Evolutionary conservation across 805 yeast species (phyloP), one percentile per base, ranked within the genome.

Genomic region (Schwanniomyces occidentalis): DNA sequence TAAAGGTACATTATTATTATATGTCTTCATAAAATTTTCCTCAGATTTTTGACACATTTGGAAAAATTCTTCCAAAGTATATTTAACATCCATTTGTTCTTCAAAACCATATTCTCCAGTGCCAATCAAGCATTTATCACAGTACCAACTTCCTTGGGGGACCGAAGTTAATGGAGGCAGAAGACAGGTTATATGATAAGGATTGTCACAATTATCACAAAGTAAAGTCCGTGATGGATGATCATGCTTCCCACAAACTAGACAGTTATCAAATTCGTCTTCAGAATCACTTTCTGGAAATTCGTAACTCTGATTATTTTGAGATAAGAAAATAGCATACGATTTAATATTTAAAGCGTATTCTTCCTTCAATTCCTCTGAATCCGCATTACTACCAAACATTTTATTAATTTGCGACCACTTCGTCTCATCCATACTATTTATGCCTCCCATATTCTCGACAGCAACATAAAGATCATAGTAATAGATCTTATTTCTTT

Each of bases 51-150:
- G 56, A 42, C 87, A 81, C 41, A 75, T 63, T 4, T 71, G 56
- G 43, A 75, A 71, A 55, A 89, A 90, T 37, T 82, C 80, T 0
- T 63, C 56, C 10, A 86, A 59, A 0, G 82, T 65, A 51, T 82
- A 82, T 27, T 65, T 62, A 13, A 65, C 54, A 1, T 80, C 74
- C 1, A 70, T 66, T 21, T 59, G 58, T 44, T 85, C 93, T 44
- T 84, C 90, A 56, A 91, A 90, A 0, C 95, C 95, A 51, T 87
- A 90, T 44, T 80, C 89, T 1, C 93, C 91, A 25, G 86, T 82
- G 0, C 95, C 96, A 9, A 84, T 69, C n/a, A 90, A 64, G 58
- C 98, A 90, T 37, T 74, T 75, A 32, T 82, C 83, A 56, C 98
- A 90, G 51, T 73, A 82, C 95, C 96, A 90, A 12, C 69, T 73